Conservation (phyloP, 768 basidiomycete genomes). For the Hygrophorus pudorinus region DNA sequence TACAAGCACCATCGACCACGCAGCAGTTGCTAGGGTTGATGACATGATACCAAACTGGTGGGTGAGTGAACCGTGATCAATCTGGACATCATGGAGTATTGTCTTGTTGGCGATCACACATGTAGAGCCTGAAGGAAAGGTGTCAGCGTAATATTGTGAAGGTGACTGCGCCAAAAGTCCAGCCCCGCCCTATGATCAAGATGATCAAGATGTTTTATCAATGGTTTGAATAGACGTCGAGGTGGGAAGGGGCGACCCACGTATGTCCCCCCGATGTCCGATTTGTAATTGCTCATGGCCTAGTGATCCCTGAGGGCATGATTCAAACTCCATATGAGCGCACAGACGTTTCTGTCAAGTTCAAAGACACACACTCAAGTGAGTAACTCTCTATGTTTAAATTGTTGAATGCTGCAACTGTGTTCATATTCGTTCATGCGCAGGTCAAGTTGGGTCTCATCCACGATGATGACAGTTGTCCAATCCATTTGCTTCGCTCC, state of each 20-base stretch:
- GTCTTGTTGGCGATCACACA: neutral
- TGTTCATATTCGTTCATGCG: neutral
- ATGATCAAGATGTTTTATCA: conserved; percentile 1
- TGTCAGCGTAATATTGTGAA: neutral
- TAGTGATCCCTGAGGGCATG: conserved; percentile 1
- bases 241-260: neutral
- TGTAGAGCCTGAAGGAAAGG: neutral
- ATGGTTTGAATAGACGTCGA: conserved; percentile 1
- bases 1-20: conserved; percentile 1
- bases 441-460: neutral
- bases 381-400: neutral
- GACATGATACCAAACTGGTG: neutral
- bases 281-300: neutral
- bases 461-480: neutral
- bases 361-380: conserved; percentile 1
- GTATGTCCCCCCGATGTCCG: neutral
- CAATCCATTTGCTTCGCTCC: too few relatives aligned
- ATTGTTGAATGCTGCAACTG: neutral
- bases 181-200: neutral
- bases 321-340: neutral
- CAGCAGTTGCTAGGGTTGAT: neutral
- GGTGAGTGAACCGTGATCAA: neutral
- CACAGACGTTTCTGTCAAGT: neutral
- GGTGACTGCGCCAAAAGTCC: conserved; percentile 1
- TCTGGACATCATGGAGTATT: neutral